phyloP scores from a whole-genome alignment of 345 rosid species.

The Heritiera littoralis region DNA sequence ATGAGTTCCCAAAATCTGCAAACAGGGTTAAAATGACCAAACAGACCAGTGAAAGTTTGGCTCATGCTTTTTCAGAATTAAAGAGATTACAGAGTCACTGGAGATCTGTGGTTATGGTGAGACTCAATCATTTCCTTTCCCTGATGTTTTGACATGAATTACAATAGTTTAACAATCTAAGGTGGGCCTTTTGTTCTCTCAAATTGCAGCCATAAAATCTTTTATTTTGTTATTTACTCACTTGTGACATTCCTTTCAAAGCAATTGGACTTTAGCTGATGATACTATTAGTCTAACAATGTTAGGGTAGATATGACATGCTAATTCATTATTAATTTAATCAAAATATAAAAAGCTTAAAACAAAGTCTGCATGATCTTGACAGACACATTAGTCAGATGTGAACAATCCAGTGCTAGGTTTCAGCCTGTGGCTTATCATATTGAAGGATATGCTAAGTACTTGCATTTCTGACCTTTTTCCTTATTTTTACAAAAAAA shows the following conservation, averaged over 20 bases:
- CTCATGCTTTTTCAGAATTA: constrained; percentile 54
- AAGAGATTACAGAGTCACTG: constrained; percentile 63
- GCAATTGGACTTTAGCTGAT: constrained; percentile 4
- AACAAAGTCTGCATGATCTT: background rate
- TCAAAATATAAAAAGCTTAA: background rate
- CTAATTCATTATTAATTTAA: background rate
- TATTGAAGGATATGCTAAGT: background rate
- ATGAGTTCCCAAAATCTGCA: constrained; percentile 36
- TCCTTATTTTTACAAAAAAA: constrained; percentile 2
- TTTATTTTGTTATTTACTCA: background rate
- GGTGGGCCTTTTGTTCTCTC: background rate
- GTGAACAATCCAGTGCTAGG: background rate
- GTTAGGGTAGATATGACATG: background rate
- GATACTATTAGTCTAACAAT: background rate
- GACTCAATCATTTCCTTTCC: constrained; percentile 29
- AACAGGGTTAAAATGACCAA: constrained; percentile 50
- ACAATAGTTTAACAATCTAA: background rate
- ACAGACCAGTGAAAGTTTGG: constrained; percentile 48
- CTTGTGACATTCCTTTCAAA: background rate
- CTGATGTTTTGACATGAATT: constrained; percentile 7
- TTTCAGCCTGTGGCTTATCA: background rate
- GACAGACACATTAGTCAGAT: background rate
- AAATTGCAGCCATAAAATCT: background rate
- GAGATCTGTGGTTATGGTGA: constrained; percentile 77
- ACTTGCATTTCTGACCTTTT: background rate